Evolutionary conservation across 345 rosid species (phyloP).

Genomic region (Euphorbia peplus): DNA sequence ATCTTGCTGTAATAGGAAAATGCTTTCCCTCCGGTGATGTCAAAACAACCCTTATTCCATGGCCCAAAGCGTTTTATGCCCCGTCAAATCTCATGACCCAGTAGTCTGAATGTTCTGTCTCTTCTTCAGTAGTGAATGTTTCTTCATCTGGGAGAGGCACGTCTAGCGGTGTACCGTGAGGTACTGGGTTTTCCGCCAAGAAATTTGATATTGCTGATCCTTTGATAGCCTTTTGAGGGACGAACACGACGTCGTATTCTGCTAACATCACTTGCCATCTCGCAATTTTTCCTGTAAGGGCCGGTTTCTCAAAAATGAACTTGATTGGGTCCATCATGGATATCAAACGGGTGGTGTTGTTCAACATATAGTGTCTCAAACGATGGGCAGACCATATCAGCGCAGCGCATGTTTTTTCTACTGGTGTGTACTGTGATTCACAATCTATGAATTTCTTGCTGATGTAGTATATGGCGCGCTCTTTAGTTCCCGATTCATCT

Average conservation of each 20-base stretch:
- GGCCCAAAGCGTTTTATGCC: not conserved
- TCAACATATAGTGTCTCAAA: not conserved
- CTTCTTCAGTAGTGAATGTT: too few relatives aligned
- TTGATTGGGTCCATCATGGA: not conserved
- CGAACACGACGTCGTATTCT: not conserved
- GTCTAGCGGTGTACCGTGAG: too few relatives aligned
- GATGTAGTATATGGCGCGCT: not conserved
- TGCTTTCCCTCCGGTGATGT: not conserved
- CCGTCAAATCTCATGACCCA: too few relatives aligned
- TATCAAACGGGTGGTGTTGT: not conserved
- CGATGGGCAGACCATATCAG: not conserved
- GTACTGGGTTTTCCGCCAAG: too few relatives aligned
- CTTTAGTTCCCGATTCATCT: too few relatives aligned
- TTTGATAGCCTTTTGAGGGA: not conserved
- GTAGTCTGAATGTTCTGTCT: too few relatives aligned
- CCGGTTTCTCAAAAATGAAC: not conserved
- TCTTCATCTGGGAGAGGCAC: too few relatives aligned
- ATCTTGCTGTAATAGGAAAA: not conserved
- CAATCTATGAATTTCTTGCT: too few relatives aligned
- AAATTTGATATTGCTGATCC: not conserved
- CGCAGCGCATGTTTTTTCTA: not conserved
- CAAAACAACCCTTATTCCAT: not conserved
- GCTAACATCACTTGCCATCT: not conserved
- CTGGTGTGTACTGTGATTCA: not conserved
- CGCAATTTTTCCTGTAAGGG: not conserved